phyloP scores from a whole-genome alignment of 2,329 filamentous ascomycete genomes.

The Arthrocladium fulminans region DNA sequence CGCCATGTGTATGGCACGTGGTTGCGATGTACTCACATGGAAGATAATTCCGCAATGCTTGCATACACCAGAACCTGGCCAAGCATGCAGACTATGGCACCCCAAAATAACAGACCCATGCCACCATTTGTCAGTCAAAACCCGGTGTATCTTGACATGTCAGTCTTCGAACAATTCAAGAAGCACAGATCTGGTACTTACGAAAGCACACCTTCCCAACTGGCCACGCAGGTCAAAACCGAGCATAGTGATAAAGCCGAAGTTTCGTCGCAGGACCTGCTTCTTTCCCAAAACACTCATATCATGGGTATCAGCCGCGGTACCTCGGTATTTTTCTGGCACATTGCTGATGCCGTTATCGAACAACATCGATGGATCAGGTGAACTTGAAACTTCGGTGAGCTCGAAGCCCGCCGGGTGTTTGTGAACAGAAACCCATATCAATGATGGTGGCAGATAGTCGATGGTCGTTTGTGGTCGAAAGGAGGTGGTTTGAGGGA shows the following conservation, averaged over 20 bases:
- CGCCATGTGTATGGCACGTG: too few species aligned
- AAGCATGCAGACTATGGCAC: conserved; percentile 40
- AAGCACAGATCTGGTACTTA: conserved; percentile 17
- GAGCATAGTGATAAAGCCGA: conserved; percentile 37
- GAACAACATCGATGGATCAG: neutral
- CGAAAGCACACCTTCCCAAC: conserved; percentile 37
- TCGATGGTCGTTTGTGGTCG: too few species aligned
- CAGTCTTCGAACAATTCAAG: neutral
- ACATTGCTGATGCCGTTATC: conserved; percentile 21
- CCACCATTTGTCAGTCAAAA: conserved; percentile 38
- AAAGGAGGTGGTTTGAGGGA: too few species aligned
- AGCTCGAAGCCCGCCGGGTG: neutral
- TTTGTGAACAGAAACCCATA: neutral
- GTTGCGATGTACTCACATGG: conserved; percentile 36
- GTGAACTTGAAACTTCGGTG: neutral
- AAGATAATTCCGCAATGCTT: conserved; percentile 44
- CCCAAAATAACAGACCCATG: conserved; percentile 45
- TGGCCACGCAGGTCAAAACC: conserved; percentile 38
- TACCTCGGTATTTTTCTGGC: conserved; percentile 31
- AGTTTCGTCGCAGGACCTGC: conserved; percentile 35
- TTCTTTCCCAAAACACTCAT: conserved; percentile 33
- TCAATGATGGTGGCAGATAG: too few species aligned
- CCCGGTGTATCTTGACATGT: conserved; percentile 10
- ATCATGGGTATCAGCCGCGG: conserved; percentile 29
- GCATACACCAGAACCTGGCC: conserved; percentile 34